Base-by-base conservation (phyloP, 768 basidiomycete genomes). In the Naganishia vishniacii region DNA sequence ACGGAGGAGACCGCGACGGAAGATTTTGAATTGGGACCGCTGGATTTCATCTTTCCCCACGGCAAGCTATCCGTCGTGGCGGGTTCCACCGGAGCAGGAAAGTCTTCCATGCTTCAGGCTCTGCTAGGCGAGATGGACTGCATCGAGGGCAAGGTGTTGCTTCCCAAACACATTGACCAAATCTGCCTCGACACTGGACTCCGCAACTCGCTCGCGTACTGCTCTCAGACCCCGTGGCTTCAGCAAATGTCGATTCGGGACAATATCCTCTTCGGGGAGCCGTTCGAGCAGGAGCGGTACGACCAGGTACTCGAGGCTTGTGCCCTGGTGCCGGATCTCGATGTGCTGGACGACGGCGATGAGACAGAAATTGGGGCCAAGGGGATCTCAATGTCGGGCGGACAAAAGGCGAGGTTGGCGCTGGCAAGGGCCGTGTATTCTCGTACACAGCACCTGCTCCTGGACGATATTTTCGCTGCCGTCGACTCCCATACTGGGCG, bases 351-450 rank as follows among this genome's bases (percentile, higher is more conserved):
- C 37, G 69, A 70, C 41, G 67, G 69, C 0, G 69, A 70, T 49
- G 20, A 37, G n/a, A 70, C 69, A 18, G 70, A 71, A 51, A 67
- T 71, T 23, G 70, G 70, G 4, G 65, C 59, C 25, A 67, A 61
- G 26, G 53, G 32, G 25, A 62, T 56, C 16, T 49, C 48, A 8
- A 77, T 89, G 67, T 87, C 85, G 34, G 89, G 89, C 31, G 89
- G 89, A 6, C 88, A 90, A 77, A 90, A 90, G 46, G 47, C 51
- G n/a, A 86, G 87, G 66, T 87, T 91, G 16, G 88, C 88, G 0
- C 81, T 91, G 11, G 89, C 89, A 12, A 83, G 89, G 15, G 89
- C 89, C 0, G 85, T 89, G 0, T 91, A 91, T 74, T 85, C 86
- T 26, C 79, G 81, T 16, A 85, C 84, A 26, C 83, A 82, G 37